Conservation (phyloP, 1,284 basidiomycete species). For the Leccinum cinnamomeum region DNA sequence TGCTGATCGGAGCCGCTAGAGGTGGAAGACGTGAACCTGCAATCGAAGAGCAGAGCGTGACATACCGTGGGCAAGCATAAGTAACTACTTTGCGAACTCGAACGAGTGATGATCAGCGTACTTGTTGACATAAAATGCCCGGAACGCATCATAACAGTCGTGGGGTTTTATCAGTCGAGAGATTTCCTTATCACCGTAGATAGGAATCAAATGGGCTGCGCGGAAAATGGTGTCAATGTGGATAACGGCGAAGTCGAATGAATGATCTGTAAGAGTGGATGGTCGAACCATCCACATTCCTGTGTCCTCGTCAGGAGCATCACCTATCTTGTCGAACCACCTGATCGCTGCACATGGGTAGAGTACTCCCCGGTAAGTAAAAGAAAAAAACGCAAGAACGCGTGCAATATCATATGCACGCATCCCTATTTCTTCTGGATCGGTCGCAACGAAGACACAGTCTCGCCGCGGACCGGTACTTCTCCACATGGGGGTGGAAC, state of each 20-base stretch:
- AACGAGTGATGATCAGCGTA: neutral
- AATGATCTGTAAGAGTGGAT: neutral
- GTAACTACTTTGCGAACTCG: neutral
- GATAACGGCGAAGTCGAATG: neutral
- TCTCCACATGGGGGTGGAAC: neutral
- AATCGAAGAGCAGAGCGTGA: too few relatives aligned
- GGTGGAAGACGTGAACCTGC: constrained; percentile 7
- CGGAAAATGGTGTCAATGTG: neutral
- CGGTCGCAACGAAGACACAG: neutral
- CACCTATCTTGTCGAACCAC: neutral
- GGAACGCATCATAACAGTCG: neutral
- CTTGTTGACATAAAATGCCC: neutral
- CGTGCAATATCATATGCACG: neutral
- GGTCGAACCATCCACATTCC: neutral
- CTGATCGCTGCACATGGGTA: neutral
- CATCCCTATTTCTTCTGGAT: neutral
- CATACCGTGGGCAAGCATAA: neutral
- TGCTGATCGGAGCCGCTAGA: constrained; percentile 18
- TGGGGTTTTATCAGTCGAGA: neutral
- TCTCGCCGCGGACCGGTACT: neutral
- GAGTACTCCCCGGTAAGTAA: neutral
- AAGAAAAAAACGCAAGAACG: neutral
- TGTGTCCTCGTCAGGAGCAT: neutral
- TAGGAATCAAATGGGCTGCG: neutral
- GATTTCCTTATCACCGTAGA: neutral